Evolutionary conservation across 2,329 filamentous ascomycete species (phyloP), one percentile per base, ranked within the genome.

Genomic region (Saccharata proteae): DNA sequence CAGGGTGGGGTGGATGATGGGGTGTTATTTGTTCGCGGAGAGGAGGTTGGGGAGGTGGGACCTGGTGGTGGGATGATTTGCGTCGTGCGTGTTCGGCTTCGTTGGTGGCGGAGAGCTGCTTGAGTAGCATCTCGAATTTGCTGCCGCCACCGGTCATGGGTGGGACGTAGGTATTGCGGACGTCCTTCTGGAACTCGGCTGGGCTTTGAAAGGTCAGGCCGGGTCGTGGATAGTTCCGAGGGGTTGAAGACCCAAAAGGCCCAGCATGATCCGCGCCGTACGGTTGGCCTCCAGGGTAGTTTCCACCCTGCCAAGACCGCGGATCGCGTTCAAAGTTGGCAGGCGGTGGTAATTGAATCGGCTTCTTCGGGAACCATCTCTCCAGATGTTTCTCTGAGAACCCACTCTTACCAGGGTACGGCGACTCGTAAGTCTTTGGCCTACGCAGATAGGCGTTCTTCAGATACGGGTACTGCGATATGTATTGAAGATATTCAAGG

Each of bases 381-480:
- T n/a, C n/a, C n/a, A n/a, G n/a, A n/a, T n/a, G n/a, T n/a, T n/a
- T n/a, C n/a, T 30, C 33, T 12, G 33, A 35, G 16, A 35, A 35
- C 9, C 33, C 33, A 14, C 23, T 31, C 6, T 24, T 30, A 5
- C 33, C 33, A 18, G 33, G 33, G 16, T 64, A 64, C 36, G 61
- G 61, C 39, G 59, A 63, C 32, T 59, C 53, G 48, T 65, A 64
- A 45, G 54, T 54, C 45, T 59, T 57, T 40, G 55, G 54, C 45
- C 57, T 50, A 37, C 59, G 50, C 29, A 58, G 53, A 43, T 57
- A 62, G 32, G 56, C 55, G 38, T 62, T 61, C 35, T 51, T 52
- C 19, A 64, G 48, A 40, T 63, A 63, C 8, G 61, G 61, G 38
- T 61, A 64, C 35, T 58, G 54, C 41, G 54, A 51, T 24, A 64